Evolutionary conservation across 2,329 filamentous ascomycete genomes (phyloP).

Genomic region (Juglanconis sp.): DNA sequence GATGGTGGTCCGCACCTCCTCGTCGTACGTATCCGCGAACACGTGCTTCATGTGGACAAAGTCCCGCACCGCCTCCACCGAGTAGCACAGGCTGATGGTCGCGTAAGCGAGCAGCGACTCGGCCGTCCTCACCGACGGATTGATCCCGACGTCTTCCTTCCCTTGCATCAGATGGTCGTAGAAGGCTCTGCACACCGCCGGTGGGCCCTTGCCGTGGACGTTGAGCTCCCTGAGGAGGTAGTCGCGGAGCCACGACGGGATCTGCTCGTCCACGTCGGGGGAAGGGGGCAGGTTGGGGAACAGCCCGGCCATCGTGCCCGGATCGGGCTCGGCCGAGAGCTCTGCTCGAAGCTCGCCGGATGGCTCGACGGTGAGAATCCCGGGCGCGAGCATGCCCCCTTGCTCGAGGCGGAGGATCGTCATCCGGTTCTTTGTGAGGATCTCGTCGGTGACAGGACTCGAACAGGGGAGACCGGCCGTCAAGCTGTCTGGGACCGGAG

Average conservation of each 20-base stretch:
- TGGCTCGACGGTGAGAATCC: background rate
- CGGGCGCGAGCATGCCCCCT: background rate
- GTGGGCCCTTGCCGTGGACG: slow-evolving; percentile 2
- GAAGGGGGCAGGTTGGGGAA: background rate
- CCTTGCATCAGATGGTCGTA: slow-evolving; percentile 1
- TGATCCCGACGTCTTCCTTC: background rate
- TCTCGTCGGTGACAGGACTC: background rate
- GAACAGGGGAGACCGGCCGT: background rate
- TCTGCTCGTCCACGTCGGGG: background rate
- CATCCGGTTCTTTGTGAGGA: background rate
- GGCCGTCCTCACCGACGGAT: background rate
- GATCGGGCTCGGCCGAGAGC: background rate
- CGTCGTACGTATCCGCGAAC: background rate
- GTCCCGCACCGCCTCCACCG: background rate
- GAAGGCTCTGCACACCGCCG: background rate
- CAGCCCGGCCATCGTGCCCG: slow-evolving; percentile 4
- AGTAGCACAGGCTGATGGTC: background rate
- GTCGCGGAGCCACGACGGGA: slow-evolving; percentile 9
- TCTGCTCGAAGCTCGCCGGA: background rate
- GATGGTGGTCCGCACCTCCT: slow-evolving; percentile 4
- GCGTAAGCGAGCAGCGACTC: background rate
- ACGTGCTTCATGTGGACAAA: background rate
- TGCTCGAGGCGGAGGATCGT: background rate
- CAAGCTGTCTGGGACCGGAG: background rate
- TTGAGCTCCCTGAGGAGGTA: slow-evolving; percentile 5